Evolutionary conservation across 352 stramenopile genomes (phyloP).

Genomic region (Discostella stelligera): DNA sequence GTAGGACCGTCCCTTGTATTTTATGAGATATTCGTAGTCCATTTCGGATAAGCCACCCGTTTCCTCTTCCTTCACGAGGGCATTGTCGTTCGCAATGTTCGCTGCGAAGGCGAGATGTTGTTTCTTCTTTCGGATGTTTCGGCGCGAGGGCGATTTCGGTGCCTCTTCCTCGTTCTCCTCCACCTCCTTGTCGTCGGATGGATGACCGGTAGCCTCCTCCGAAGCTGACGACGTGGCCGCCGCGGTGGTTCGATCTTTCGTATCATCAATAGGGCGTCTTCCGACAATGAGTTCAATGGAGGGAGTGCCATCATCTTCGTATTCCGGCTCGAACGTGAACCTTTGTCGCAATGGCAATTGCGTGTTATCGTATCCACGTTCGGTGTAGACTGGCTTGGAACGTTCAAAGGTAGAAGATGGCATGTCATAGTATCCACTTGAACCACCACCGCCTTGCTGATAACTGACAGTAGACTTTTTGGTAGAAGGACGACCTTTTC

Average conservation of each 20-base stretch:
- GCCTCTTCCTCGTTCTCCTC: constrained; percentile 41
- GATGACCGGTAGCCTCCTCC: constrained; percentile 1
- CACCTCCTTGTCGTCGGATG: constrained; percentile 22
- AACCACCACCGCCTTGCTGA: constrained; percentile 1
- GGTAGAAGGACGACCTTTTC: constrained; percentile 23
- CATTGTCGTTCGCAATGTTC: constrained; percentile 11
- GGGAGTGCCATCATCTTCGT: constrained; percentile 81
- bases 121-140: constrained; percentile 16
- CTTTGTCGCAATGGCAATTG: constrained; percentile 71
- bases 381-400: constrained; percentile 64
- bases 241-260: constrained; percentile 41
- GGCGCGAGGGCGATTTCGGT: constrained; percentile 1
- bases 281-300: constrained; percentile 85
- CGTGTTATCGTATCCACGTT: constrained; percentile 77
- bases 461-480: constrained; percentile 50
- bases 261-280: constrained; percentile 71
- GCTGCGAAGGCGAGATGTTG: background rate
- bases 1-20: constrained; percentile 85
- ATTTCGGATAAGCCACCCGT: constrained; percentile 46
- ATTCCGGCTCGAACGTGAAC: constrained; percentile 84
- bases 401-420: constrained; percentile 26
- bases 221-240: background rate
- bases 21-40: constrained; percentile 87
- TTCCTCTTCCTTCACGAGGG: constrained; percentile 20
- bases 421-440: background rate